These are phyloP conservation scores for Sugiyamaella xylanicola DNA, from an alignment of 1,139 yeast genomes.

Conservation along the genomic window DNA sequence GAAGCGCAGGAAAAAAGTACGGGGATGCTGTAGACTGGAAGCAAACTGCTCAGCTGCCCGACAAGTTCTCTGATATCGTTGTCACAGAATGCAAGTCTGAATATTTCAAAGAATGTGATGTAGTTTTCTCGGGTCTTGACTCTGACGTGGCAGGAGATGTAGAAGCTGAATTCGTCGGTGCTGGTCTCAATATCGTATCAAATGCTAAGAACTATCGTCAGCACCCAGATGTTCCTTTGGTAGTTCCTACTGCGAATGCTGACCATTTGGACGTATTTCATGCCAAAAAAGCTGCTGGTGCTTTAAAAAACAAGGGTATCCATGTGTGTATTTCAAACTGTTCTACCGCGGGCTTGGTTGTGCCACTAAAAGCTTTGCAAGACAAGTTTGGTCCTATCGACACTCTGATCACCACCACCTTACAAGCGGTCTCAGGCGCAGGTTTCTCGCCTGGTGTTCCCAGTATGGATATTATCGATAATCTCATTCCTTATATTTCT, in stretches of 20 bases:
- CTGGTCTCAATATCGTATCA: conserved; percentile 82
- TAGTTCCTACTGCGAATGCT: conserved; percentile 95
- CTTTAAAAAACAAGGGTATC: conserved; percentile 68
- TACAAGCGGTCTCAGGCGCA: conserved; percentile 98
- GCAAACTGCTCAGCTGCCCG: conserved; percentile 84
- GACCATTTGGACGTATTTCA: conserved; percentile 83
- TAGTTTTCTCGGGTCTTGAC: conserved; percentile 93
- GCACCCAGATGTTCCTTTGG: conserved; percentile 80
- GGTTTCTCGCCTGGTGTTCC: conserved; percentile 98
- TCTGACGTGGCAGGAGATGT: conserved; percentile 92
- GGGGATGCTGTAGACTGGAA: conserved; percentile 91
- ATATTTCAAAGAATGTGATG: conserved; percentile 82
- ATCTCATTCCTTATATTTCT: conserved; percentile 88
- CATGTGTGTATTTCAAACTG: conserved; percentile 96
- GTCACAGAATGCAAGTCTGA: conserved; percentile 80
- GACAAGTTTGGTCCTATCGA: conserved; percentile 89
- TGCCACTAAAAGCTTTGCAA: conserved; percentile 90
- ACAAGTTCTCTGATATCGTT: conserved; percentile 57
- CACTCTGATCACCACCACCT: conserved; percentile 81
- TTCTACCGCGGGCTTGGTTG: conserved; percentile 97
- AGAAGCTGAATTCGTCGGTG: conserved; percentile 78
- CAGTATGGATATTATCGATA: conserved; percentile 91
- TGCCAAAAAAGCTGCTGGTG: conserved; percentile 51
- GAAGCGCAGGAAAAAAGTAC: conserved; percentile 91
- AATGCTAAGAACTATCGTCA: conserved; percentile 97